A percentile compares a stretch with the other conserved stretches of the same genome.
phyloP scores from a whole-genome alignment of 139 green algal species.

The Chlorella sp. region DNA sequence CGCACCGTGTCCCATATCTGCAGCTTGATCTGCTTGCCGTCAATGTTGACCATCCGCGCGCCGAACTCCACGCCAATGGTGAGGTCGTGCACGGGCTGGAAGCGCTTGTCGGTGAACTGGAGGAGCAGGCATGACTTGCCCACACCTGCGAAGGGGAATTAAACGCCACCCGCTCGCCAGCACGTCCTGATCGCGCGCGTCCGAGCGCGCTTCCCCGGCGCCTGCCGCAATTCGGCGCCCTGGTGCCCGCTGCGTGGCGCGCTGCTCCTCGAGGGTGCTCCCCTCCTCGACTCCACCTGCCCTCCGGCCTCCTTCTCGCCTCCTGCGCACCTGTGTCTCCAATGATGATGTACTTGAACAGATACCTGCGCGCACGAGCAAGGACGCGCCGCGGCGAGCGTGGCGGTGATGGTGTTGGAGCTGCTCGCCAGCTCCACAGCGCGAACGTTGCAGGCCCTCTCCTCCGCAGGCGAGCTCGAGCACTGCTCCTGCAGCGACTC shows the following conservation, averaged over 20 bases:
- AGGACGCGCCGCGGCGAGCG: too few species aligned
- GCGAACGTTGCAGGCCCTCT: neutral
- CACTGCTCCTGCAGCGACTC: neutral
- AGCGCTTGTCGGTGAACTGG: slow-evolving; percentile 99
- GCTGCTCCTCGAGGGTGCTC: too few species aligned
- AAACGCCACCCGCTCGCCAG: neutral
- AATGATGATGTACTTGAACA: slow-evolving; percentile 99
- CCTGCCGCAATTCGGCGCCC: too few species aligned
- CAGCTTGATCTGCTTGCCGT: slow-evolving; percentile 98
- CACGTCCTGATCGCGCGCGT: neutral
- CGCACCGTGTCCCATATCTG: slow-evolving; percentile 94
- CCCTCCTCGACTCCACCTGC: too few species aligned
- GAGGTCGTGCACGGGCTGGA: slow-evolving; percentile 92
- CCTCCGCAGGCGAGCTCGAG: neutral
- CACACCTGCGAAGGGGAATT: slow-evolving; percentile 65
- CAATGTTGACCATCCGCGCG: slow-evolving; percentile 97
- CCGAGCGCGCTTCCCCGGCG: too few species aligned
- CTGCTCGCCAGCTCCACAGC: neutral
- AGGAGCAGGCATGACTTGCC: slow-evolving; percentile 99
- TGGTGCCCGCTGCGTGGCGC: too few species aligned
- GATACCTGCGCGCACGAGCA: slow-evolving; percentile 49
- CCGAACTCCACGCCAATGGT: slow-evolving; percentile 95
- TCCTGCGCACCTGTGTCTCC: slow-evolving; percentile 77
- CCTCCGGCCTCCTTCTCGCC: too few species aligned
- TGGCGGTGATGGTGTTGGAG: neutral